Evolutionary conservation across 164 flowering plant species (phyloP), one percentile per base, ranked within the genome.

Genomic region (Dillenia suffruticosa): DNA sequence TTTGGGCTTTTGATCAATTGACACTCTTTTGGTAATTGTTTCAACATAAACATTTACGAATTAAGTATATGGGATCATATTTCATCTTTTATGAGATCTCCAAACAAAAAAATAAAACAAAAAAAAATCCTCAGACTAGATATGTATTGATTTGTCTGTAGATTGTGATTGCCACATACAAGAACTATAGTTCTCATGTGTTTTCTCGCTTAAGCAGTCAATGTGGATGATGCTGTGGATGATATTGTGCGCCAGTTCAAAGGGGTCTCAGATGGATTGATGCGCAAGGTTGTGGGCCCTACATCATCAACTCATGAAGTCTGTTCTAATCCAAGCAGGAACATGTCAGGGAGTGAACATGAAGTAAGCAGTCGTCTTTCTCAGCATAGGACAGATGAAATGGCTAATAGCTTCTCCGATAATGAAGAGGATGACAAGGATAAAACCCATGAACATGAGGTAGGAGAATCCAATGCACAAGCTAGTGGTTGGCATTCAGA

Each of bases 211-310:
- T 24, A 44, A 63, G 67, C 91, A 95, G 99, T 95, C 44, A 92
- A 90, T 72, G 98, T 95, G 67, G 97, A 95, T 77, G 98, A 87
- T 79, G 99, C 98, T 17, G 76, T 90, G 81, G 99, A 92, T 82
- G 99, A 95, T 67, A 83, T 90, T 70, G 86, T 88, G 44, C 96
- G 98, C 57, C 99, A 95, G 65, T 80, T 91, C 71, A 91, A 82
- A 75, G 97, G 89, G 59, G 98, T 89, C 72, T 89, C 98, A 32
- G 88, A 81, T 84, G 99, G 96, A 56, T 75, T 89, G 32, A 75
- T 80, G 78, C 86, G 88, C 46, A 87, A 81, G 65, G 97, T 88
- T 71, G 88, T 77, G 10, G 91, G 90, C 49, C 64, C 96, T 57
- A 44, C 88, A 43, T 66, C 88, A 12, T 63, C 73, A 22, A 62